Percentiles rank a stretch among this genome's conserved stretches.
These are phyloP conservation scores for Paxillus involutus DNA, from an alignment of 768 basidiomycete species.

Conservation along the genomic window DNA sequence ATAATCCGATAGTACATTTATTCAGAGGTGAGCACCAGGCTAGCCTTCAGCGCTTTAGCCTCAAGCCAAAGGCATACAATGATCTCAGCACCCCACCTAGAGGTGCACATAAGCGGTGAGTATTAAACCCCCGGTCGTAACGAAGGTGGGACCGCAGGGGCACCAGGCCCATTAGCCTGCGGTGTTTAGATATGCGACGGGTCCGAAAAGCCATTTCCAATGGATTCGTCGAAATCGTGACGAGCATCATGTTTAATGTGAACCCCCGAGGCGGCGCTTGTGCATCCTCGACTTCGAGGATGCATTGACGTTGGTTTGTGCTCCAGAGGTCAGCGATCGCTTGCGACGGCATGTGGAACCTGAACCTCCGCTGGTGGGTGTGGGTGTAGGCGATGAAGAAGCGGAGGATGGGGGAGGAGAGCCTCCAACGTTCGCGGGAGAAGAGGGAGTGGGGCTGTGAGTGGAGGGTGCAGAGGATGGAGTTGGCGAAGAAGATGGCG, in stretches of 20 bases:
- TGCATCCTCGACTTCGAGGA: constrained; percentile 16
- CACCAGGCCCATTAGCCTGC: neutral
- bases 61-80: neutral
- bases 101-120: neutral
- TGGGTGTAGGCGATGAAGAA: neutral
- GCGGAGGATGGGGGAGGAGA: neutral
- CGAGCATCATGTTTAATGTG: constrained; percentile 7
- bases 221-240: neutral
- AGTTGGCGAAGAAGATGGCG: neutral
- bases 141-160: neutral
- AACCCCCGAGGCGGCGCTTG: constrained; percentile 8
- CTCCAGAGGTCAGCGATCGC: constrained; percentile 1
- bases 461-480: neutral
- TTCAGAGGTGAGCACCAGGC: neutral
- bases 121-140: neutral
- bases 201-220: neutral
- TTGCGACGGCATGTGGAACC: constrained; percentile 11
- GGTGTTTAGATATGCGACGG: neutral
- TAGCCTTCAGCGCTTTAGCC: neutral
- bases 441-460: neutral
- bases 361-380: constrained; percentile 4
- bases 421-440: constrained; percentile 1
- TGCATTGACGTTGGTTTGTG: neutral
- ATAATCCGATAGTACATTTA: no score
- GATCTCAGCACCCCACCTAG: neutral